These are phyloP conservation scores for Akanthomyces muscarius DNA, from an alignment of 2,329 filamentous ascomycete genomes.

Conservation along the genomic window DNA sequence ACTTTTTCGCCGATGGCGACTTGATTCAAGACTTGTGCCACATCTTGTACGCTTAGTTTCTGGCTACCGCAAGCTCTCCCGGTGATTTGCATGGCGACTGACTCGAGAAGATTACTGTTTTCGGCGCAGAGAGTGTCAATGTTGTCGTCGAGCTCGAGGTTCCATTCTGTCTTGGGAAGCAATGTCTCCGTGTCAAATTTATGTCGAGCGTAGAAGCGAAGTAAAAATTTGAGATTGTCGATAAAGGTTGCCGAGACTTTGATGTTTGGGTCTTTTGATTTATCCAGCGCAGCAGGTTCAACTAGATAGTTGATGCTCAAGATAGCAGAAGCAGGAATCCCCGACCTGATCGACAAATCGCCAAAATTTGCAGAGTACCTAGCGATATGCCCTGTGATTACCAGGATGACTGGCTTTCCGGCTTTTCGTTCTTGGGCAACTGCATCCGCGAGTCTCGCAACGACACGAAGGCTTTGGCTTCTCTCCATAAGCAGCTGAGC, in stretches of 20 bases:
- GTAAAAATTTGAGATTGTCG: not conserved
- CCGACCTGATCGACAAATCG: not conserved
- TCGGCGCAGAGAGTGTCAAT: not conserved
- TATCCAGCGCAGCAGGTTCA: not conserved
- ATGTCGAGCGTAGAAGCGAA: not conserved
- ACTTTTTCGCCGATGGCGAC: not conserved
- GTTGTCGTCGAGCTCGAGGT: not conserved
- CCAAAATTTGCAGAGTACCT: not conserved
- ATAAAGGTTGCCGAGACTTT: not conserved
- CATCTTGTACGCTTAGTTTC: not conserved
- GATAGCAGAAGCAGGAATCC: not conserved
- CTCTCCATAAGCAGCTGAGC: too few species aligned
- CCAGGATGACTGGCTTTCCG: not conserved
- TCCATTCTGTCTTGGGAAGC: not conserved
- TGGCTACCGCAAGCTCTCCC: not conserved
- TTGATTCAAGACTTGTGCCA: not conserved
- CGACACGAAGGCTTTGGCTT: not conserved
- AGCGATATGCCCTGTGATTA: not conserved
- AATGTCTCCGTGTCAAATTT: not conserved
- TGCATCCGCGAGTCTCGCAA: not conserved
- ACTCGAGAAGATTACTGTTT: not conserved
- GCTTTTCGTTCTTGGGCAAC: not conserved
- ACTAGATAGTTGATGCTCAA: not conserved
- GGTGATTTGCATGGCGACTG: not conserved
- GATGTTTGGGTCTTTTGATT: not conserved